These are phyloP conservation scores for Colletotrichum sp. DNA, from an alignment of 2,329 filamentous ascomycete species.

Conservation along the genomic window DNA sequence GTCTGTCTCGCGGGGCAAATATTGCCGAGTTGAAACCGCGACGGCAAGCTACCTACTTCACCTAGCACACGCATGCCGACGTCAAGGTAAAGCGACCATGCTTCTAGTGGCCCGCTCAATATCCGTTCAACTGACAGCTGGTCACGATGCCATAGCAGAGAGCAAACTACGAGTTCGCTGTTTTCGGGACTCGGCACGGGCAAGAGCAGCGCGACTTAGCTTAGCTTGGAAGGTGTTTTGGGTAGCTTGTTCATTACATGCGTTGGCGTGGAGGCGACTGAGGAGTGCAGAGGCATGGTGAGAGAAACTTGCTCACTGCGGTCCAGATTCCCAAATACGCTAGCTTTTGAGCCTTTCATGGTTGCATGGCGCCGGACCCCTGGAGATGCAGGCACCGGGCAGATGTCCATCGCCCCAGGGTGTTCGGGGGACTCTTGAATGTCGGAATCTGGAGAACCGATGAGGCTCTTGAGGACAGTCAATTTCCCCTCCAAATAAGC, in stretches of 20 bases:
- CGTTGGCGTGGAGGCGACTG: neutral
- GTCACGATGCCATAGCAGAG: neutral
- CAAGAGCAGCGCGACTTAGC: neutral
- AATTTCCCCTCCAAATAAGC: neutral
- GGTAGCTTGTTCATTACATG: neutral
- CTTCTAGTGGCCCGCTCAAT: neutral
- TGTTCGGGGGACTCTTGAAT: neutral
- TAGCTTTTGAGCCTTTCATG: neutral
- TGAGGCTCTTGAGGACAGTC: neutral
- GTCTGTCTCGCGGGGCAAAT: neutral
- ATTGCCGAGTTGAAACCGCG: neutral
- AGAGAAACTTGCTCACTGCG: constrained; percentile 6
- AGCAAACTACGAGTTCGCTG: neutral
- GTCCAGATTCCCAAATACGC: neutral
- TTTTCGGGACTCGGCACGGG: neutral
- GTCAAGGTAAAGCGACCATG: neutral
- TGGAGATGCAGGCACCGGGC: neutral
- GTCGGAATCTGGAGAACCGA: neutral
- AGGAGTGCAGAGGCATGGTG: neutral
- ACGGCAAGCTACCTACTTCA: neutral
- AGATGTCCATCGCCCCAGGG: neutral
- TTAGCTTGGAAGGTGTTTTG: neutral
- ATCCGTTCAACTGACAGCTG: neutral
- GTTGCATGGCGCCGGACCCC: neutral
- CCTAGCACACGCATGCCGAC: neutral